Evolutionary conservation across 2,329 filamentous ascomycete species (phyloP), one percentile per base, ranked within the genome.

Genomic region (Colletotrichum sublineola): DNA sequence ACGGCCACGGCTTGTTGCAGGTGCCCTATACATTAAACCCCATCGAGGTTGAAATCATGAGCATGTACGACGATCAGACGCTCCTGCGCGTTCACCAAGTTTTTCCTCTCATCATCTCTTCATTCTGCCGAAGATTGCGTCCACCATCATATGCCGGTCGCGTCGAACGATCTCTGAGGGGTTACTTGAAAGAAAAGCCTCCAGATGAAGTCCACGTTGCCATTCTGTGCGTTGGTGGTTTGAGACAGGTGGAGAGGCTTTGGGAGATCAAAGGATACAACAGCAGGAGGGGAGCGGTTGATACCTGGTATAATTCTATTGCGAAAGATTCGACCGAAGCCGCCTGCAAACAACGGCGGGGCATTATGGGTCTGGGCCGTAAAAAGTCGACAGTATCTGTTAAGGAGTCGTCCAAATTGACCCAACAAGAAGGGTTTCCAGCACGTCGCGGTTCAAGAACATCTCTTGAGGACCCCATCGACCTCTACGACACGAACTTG

Each of bases 261-360:
- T 92, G 90, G 90, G 89, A 91, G 77, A 89, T 90, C 50, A 91
- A 91, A 76, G 89, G 90, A 1, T 92, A 92, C 79, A 92, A 90
- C 77, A 84, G 83, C 63, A 84, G 90, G 42, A 85, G 89, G 68
- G 84, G 84, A 29, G 86, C 87, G 1, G 90, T 92, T 20, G 90
- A 92, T 76, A 81, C 77, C 6, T 92, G 89, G 89, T 90, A 88
- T 77, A 84, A 84, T 52, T 83, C 82, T 24, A 79, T 92, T 11
- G 82, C 84, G 2, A 86, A 83, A 71, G 86, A 86, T 11, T 80
- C 29, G 63, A 79, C 73, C 7, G 86, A 87, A 44, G 76, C 84
- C 11, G 76, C 84, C 7, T 24, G 15, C 15, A 91, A 89, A 77
- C 82, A 85, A 48, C 84, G 87, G 15, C 81, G 90, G 71, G 84